A percentile compares a stretch with the other conserved stretches of the same genome.
phyloP scores from a whole-genome alignment of 2,329 filamentous ascomycete genomes.

The Colletotrichum sp. region DNA sequence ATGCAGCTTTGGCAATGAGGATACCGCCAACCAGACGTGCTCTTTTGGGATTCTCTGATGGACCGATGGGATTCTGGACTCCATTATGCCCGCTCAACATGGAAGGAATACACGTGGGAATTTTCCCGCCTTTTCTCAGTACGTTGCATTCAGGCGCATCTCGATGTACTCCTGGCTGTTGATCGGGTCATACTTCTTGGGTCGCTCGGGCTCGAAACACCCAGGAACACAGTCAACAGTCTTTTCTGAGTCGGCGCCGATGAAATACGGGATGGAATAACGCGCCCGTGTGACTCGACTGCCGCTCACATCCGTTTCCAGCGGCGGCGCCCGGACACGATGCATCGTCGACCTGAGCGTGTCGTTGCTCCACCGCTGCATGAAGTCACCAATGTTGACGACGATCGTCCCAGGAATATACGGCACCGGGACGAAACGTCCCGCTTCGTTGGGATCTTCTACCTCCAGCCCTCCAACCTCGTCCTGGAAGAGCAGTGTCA shows the following conservation, averaged over 20 bases:
- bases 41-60: not conserved
- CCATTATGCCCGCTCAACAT: not conserved
- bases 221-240: conserved; percentile 58
- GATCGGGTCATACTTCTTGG: conserved; percentile 54
- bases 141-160: conserved; percentile 29
- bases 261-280: conserved; percentile 67
- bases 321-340: conserved; percentile 16
- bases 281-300: conserved; percentile 51
- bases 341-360: conserved; percentile 39
- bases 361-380: conserved; percentile 45
- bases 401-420: conserved; percentile 37
- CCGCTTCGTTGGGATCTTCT: conserved; percentile 38
- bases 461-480: conserved; percentile 51
- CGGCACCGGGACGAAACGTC: conserved; percentile 35
- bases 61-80: not conserved
- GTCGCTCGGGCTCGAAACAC: conserved; percentile 44
- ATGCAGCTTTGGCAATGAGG: not conserved
- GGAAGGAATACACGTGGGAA: not conserved
- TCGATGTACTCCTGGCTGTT: conserved; percentile 31
- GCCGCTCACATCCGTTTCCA: conserved; percentile 22
- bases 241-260: conserved; percentile 52
- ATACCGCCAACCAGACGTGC: not conserved
- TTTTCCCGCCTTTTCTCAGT: not conserved
- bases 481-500: conserved; percentile 55
- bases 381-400: conserved; percentile 43